A percentile compares a stretch with the other conserved stretches of the same genome.
These are phyloP conservation scores for Akanthomyces muscarius DNA, from an alignment of 2,329 filamentous ascomycete species.

Conservation along the genomic window DNA sequence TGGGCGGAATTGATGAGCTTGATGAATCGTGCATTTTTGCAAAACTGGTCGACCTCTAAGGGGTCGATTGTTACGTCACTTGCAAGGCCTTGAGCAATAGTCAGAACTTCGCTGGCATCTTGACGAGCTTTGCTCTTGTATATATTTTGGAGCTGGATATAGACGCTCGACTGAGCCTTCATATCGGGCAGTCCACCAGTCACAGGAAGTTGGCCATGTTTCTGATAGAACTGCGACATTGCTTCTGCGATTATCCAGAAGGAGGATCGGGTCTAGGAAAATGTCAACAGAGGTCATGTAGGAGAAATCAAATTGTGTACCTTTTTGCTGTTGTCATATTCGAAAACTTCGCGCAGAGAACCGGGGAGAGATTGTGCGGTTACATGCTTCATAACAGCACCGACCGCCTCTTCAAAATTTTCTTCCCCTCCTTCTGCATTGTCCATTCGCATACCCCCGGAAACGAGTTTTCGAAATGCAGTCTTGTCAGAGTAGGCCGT, in stretches of 20 bases:
- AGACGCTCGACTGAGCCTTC: constrained; percentile 90
- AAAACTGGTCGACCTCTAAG: constrained; percentile 83
- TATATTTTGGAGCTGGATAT: constrained; percentile 84
- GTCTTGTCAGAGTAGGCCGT: constrained; percentile 79
- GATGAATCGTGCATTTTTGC: constrained; percentile 90
- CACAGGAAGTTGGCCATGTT: constrained; percentile 71
- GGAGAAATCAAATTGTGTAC: constrained; percentile 38
- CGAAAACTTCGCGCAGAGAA: constrained; percentile 73
- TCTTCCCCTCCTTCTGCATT: constrained; percentile 87
- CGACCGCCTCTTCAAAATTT: constrained; percentile 91
- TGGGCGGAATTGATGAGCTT: constrained; percentile 67
- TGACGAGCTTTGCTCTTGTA: constrained; percentile 84
- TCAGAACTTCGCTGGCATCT: constrained; percentile 72
- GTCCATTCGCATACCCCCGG: constrained; percentile 61
- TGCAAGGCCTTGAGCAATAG: constrained; percentile 52
- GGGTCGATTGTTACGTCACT: constrained; percentile 55
- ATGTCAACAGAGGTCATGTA: constrained; percentile 21
- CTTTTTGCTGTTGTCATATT: constrained; percentile 49
- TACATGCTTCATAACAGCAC: constrained; percentile 84
- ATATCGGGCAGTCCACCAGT: constrained; percentile 91
- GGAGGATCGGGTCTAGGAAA: constrained; percentile 47
- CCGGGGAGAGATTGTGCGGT: constrained; percentile 63
- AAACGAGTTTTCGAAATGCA: constrained; percentile 70
- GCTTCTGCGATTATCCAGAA: constrained; percentile 92
- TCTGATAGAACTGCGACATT: constrained; percentile 69